A percentile compares a stretch with the other conserved stretches of the same genome.
phyloP scores from a whole-genome alignment of 176 grass and related monocot species.

The Carex pumila region DNA sequence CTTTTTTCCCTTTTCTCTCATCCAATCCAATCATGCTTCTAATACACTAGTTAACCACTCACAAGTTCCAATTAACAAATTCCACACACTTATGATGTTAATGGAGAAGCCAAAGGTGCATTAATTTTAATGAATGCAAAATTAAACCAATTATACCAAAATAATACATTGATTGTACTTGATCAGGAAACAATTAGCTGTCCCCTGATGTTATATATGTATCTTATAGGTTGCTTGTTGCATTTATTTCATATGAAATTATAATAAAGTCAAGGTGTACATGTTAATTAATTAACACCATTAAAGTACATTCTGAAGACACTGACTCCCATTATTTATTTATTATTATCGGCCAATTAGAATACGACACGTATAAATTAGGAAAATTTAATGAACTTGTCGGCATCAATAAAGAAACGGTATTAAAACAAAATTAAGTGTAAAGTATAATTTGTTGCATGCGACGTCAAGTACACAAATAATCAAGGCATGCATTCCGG shows the following conservation, averaged over 20 bases:
- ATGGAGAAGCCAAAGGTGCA: not conserved
- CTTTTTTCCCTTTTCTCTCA: not conserved
- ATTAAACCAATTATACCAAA: not conserved
- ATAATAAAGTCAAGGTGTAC: not conserved
- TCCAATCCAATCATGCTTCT: not conserved
- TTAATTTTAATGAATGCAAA: not conserved
- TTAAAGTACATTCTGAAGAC: not conserved
- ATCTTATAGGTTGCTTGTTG: not conserved
- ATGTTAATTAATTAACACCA: not conserved
- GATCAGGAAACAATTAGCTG: not conserved
- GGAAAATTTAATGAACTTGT: too few relatives aligned
- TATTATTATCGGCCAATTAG: too few relatives aligned
- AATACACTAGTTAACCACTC: not conserved
- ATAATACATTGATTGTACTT: not conserved
- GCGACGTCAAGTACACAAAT: too few relatives aligned
- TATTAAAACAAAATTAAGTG: too few relatives aligned
- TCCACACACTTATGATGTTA: not conserved
- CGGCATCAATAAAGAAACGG: too few relatives aligned
- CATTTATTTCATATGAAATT: not conserved
- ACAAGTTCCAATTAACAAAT: not conserved
- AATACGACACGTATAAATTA: too few relatives aligned
- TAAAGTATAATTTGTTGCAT: too few relatives aligned
- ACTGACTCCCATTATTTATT: not conserved
- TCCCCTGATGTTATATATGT: not conserved
- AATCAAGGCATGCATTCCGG: too few relatives aligned